Conservation (phyloP, 768 basidiomycete genomes). For the Obba rivulosa region DNA sequence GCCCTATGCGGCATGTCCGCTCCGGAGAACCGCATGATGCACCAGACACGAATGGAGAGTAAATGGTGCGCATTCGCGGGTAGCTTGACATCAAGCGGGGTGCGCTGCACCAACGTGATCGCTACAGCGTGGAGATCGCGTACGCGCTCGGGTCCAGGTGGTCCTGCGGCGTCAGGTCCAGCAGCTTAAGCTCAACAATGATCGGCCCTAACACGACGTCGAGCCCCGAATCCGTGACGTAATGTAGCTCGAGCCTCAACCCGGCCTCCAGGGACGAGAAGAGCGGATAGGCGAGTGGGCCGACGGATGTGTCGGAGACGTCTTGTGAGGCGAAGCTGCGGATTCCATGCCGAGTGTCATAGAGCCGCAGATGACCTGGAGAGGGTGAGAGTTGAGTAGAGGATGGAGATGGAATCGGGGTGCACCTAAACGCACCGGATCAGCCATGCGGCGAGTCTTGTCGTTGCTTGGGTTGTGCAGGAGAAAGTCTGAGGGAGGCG, state of each 20-base stretch:
- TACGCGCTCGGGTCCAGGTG: constrained; percentile 67
- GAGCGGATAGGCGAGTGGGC: constrained; percentile 47
- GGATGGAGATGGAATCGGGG: background rate
- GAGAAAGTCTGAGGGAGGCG: constrained; percentile 55
- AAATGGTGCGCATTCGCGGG: constrained; percentile 25
- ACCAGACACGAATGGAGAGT: too few relatives aligned
- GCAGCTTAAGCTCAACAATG: constrained; percentile 49
- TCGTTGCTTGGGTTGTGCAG: constrained; percentile 53
- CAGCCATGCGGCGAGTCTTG: constrained; percentile 63
- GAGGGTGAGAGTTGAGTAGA: background rate
- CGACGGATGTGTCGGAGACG: constrained; percentile 45
- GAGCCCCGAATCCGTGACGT: constrained; percentile 53
- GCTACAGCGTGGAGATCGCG: constrained; percentile 53
- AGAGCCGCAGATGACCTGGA: constrained; percentile 73
- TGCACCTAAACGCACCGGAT: constrained; percentile 71
- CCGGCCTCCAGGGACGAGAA: constrained; percentile 46
- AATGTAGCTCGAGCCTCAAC: constrained; percentile 72
- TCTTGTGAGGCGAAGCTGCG: constrained; percentile 74
- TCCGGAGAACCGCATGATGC: too few relatives aligned
- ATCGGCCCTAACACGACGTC: constrained; percentile 46
- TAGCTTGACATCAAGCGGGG: constrained; percentile 33
- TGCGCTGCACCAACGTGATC: constrained; percentile 84
- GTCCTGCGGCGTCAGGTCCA: constrained; percentile 66
- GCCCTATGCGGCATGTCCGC: too few relatives aligned
- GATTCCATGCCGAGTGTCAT: constrained; percentile 83